Conservation (phyloP, 140 eudicot genomes). For the Cichorium intybus region DNA sequence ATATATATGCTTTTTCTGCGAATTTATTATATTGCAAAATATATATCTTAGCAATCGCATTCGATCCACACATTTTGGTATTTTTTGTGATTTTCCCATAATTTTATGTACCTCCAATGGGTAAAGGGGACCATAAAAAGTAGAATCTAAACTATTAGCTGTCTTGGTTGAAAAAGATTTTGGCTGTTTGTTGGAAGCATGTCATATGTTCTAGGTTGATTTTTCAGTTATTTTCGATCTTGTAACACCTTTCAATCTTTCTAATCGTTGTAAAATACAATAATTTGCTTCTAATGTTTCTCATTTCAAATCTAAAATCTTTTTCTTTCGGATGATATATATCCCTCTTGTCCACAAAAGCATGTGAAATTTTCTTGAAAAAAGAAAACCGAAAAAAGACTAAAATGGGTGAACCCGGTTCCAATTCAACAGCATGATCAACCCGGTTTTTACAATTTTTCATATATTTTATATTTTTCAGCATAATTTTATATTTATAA, state of each 20-base stretch:
- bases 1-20: no score
- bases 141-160: conserved; percentile 15
- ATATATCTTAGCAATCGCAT: no score
- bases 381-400: background rate
- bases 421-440: no score
- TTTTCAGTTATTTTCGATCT: no score
- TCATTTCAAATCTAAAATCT: conserved; percentile 8
- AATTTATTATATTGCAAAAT: no score
- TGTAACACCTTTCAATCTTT: background rate
- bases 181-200: conserved; percentile 10
- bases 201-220: conserved; percentile 7
- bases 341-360: conserved; percentile 1
- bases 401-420: conserved; percentile 32
- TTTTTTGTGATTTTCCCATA: no score
- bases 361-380: conserved; percentile 13
- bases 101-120: conserved; percentile 3
- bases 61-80: no score
- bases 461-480: no score
- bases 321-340: conserved; percentile 13
- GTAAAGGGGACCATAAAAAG: conserved; percentile 20
- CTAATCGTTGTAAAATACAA: background rate
- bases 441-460: no score
- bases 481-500: no score
- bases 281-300: conserved; percentile 6
- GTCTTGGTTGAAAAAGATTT: conserved; percentile 17